A percentile compares a stretch with the other conserved stretches of the same genome.
Conservation (phyloP, 257 asterid genomes). For the Jacaranda mimosifolia region DNA sequence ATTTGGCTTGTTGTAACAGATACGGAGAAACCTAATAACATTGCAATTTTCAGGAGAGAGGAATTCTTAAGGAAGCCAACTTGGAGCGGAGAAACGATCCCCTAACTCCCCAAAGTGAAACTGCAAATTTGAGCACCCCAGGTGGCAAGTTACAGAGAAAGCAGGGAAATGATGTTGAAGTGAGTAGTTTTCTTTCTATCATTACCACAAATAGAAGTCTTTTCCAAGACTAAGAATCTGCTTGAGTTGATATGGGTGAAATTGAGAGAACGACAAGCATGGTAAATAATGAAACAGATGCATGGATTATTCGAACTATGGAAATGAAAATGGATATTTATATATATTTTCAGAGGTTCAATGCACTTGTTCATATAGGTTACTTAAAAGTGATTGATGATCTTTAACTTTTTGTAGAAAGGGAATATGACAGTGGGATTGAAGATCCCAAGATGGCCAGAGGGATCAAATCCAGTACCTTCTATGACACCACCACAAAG, state of each 20-base stretch:
- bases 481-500: conserved; percentile 46
- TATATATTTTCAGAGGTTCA: conserved; percentile 2
- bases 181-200: conserved; percentile 28
- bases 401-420: conserved; percentile 46
- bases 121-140: conserved; percentile 39
- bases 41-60: conserved; percentile 77
- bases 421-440: conserved; percentile 27
- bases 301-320: conserved; percentile 11
- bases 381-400: background rate
- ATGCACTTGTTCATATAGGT: background rate
- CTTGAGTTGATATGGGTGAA: too few species aligned
- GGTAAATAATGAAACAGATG: background rate
- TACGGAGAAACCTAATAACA: conserved; percentile 26
- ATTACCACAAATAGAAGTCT: background rate
- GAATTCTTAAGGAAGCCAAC: conserved; percentile 84
- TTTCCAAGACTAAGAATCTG: too few species aligned
- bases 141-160: conserved; percentile 47
- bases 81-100: conserved; percentile 57
- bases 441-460: conserved; percentile 45
- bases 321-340: conserved; percentile 30
- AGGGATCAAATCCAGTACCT: conserved; percentile 47
- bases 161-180: conserved; percentile 54
- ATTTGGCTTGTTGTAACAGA: conserved; percentile 4
- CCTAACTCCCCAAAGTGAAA: conserved; percentile 43
- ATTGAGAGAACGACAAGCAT: too few species aligned